Evolutionary conservation across 345 rosid species (phyloP), one percentile per base, ranked within the genome.

Genomic region (Linum trigynum): DNA sequence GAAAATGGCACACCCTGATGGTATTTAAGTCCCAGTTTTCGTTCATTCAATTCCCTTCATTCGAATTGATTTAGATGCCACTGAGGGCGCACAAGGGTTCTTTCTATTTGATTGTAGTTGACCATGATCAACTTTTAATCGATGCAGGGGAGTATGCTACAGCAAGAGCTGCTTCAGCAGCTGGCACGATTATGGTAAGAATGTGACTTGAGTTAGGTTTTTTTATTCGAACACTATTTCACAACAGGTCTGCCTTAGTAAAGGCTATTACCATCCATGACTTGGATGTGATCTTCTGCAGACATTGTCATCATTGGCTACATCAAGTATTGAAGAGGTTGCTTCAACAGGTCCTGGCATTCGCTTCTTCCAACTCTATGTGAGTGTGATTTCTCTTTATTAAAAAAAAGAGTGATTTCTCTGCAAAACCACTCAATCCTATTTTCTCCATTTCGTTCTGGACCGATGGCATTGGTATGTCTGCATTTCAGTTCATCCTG

Each of bases 1-100:
- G 83, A 92, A 90, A 79, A 90, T 92, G 97, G 98, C 97, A 65
- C 98, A 90, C 66, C 96, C 96, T 67, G 94, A 90, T 62, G 98
- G 96, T 86, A 71, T 5, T 23, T 23, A 60, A 12, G 56, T 51
- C 42, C 56, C 60, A 57, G 17, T 35, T 56, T 62, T 61, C 55
- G 4, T 32, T 36, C 51, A 38, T 58, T 23, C 62, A 8, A 55
- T 23, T 23, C 32, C 32, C 32, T 23, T 23, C 32, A 23, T 23
- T 23, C 32, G 32, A 23, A 23, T 23, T 23, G 32, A 23, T 23
- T 23, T 0, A 23, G 32, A 23, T 23, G 32, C 32, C 32, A 23
- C 32, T 23, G 32, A 23, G 32, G 32, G 32, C 32, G 1, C 32
- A 1, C 32, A 23, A 23, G 32, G 32, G 32, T 11, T 15, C 2